These are phyloP conservation scores for Pseudocercospora macadamiae DNA, from an alignment of 2,329 filamentous ascomycete genomes.

Conservation along the genomic window DNA sequence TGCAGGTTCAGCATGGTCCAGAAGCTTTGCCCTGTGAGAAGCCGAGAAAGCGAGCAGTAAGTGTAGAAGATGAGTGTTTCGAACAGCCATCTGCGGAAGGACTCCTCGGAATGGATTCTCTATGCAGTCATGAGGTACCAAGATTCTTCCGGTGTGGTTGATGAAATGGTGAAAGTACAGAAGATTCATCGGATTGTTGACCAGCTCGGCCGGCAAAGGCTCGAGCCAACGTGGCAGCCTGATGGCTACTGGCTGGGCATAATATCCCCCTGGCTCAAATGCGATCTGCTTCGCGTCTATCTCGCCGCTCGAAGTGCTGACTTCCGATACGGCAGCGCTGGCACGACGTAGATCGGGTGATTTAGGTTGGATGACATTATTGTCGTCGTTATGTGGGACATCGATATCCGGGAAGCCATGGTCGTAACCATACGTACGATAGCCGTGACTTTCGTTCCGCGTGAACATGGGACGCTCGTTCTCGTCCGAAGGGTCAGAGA, in stretches of 20 bases:
- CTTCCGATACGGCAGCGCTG: slow-evolving; percentile 36
- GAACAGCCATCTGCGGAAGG: slow-evolving; percentile 68
- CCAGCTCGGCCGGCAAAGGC: slow-evolving; percentile 59
- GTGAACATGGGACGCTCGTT: slow-evolving; percentile 17
- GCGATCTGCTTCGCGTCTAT: slow-evolving; percentile 46
- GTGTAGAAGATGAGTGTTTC: slow-evolving; percentile 72
- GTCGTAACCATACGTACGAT: slow-evolving; percentile 68
- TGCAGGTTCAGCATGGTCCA: slow-evolving; percentile 72
- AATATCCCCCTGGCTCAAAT: slow-evolving; percentile 67
- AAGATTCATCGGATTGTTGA: slow-evolving; percentile 78
- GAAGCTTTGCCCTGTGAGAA: slow-evolving; percentile 75
- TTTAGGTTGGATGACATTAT: slow-evolving; percentile 58
- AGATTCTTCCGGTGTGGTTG: slow-evolving; percentile 74
- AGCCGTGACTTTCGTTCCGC: slow-evolving; percentile 25
- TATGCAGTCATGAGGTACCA: slow-evolving; percentile 64
- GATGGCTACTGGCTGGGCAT: slow-evolving; percentile 68
- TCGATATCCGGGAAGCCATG: slow-evolving; percentile 71
- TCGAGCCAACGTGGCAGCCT: slow-evolving; percentile 61
- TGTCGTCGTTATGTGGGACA: slow-evolving; percentile 71
- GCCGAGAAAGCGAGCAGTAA: slow-evolving; percentile 80
- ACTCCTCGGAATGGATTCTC: slow-evolving; percentile 64
- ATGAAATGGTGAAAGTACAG: slow-evolving; percentile 75
- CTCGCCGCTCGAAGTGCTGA: slow-evolving; percentile 32
- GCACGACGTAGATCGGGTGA: slow-evolving; percentile 37
- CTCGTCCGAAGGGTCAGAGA: slow-evolving; percentile 56